Base-by-base conservation (phyloP, 208 protist genomes). In the Trypanosomatidae sp. region DNA sequence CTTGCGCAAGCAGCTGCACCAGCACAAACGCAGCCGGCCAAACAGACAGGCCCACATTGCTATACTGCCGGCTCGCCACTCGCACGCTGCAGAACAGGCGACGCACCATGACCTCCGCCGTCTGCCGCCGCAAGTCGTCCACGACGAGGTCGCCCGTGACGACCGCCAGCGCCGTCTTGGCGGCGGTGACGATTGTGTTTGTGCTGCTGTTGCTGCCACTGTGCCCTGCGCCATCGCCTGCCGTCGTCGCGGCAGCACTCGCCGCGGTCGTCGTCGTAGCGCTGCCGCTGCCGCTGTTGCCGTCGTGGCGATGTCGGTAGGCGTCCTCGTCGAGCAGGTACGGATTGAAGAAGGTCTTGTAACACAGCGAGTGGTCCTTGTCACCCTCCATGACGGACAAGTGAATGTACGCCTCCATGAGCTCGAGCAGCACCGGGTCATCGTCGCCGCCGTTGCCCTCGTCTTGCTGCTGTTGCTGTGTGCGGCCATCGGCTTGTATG, bases 11-110 rank as follows among this genome's bases (percentile, higher is more conserved):
- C 26, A 87, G 61, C 52, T 90, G 66, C n/a, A 69, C 66, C 37
- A 87, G 38, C 26, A 79, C 77, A 62, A 85, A 85, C 15, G 71
- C 69, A 2, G 82, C 66, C 5, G 82, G 82, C 77, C 82, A 91
- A 20, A 91, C 53, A 2, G 82, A 49, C 16, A 83, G 67, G 3
- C 82, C 82, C 5, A 91, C 82, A 40, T 88, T 91, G n/a, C 28
- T 24, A 35, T 80, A 87, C 58, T 87, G 76, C 37, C 64, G 66
- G 10, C 23, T 30, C 16, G 75, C 59, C 8, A 90, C 64, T 2
- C 75, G 65, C 24, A 86, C 41, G 15, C 64, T 42, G 37, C 72
- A 53, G 62, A 74, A 88, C 43, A 61, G 26, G 2, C 33, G 15
- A 11, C 41, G 35, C 46, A 57, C 13, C 19, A 42, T 48, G 6